Base-by-base conservation (phyloP, 352 stramenopile species). In the Thraustochytrium sp. region DNA sequence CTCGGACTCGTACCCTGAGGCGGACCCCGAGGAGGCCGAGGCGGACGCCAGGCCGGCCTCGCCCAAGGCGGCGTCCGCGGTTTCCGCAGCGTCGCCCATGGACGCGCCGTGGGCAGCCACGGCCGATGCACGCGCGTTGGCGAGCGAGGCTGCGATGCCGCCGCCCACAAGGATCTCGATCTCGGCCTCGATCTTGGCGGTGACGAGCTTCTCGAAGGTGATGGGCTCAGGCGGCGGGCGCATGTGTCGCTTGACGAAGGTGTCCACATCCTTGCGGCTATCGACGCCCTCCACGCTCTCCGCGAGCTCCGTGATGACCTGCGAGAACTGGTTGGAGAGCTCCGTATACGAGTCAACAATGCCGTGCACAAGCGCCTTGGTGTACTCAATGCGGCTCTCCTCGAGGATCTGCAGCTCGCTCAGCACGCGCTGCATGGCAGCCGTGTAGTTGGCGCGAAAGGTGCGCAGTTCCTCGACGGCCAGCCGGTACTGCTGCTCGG, bases 331-430 rank as follows among this genome's bases (percentile, higher is more conserved):
- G 42, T 80, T 80, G n/a, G 31, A 31, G 4, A 80, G 51, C 68
- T 80, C 68, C 4, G 44, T 80, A 31, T 80, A 80, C 34, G 68
- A 80, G 42, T 80, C 68, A 1, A 80, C 51, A 44, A 80, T 38
- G 3, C 68, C 68, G 40, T 80, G 68, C 34, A 72, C 16, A 18
- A 80, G 53, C 5, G 68, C 68, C 51, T 80, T 80, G 26, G 63
- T 64, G 42, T 65, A 80, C 68, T 80, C 68, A 26, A 80, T 51
- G 13, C 68, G 68, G 34, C 49, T 75, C 51, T 80, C 68, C 53
- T 80, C 68, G 18, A 80, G 31, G 29, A 80, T 31, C 38, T 80
- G 68, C 13, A 65, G 53, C 51, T 80, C 68, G 9, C 9, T 16
- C 13, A 80, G 68, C 8, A 80, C 51, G 23, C 34, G 48, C n/a